Evolutionary conservation across 805 yeast species (phyloP).

Genomic region (Schwanniomyces pseudopolymorphus): DNA sequence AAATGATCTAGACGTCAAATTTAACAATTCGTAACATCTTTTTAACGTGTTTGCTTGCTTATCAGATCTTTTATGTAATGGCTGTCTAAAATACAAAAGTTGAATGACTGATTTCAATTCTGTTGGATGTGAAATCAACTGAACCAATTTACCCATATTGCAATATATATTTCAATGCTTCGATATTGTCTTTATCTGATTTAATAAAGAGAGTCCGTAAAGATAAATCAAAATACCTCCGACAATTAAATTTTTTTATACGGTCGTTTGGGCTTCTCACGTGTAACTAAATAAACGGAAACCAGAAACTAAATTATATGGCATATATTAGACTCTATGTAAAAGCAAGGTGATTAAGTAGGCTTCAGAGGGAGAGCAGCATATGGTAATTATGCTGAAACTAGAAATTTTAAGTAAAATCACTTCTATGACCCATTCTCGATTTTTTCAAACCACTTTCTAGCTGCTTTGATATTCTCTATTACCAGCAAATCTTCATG

Average conservation of each 20-base stretch:
- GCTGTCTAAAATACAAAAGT: constrained; percentile 51
- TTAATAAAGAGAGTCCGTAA: neutral
- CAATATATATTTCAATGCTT: neutral
- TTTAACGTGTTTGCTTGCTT: constrained; percentile 30
- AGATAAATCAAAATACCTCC: neutral
- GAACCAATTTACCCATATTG: constrained; percentile 58
- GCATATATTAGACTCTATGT: neutral
- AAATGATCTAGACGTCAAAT: constrained; percentile 82
- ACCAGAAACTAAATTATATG: neutral
- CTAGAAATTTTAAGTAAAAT: neutral
- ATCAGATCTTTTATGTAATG: constrained; percentile 49
- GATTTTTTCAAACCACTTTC: constrained; percentile 51
- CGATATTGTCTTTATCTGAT: neutral
- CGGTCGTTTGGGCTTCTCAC: neutral
- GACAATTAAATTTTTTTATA: neutral
- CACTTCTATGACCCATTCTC: constrained; percentile 19
- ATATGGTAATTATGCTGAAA: no score
- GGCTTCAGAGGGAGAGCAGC: neutral
- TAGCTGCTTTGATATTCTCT: constrained; percentile 58
- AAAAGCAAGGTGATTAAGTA: neutral
- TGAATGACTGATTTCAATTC: constrained; percentile 72
- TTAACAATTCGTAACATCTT: constrained; percentile 68
- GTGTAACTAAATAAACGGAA: neutral
- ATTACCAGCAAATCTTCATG: constrained; percentile 48
- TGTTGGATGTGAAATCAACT: constrained; percentile 65